phyloP scores from a whole-genome alignment of 768 basidiomycete species.

The Pisolithus marmoratus region DNA sequence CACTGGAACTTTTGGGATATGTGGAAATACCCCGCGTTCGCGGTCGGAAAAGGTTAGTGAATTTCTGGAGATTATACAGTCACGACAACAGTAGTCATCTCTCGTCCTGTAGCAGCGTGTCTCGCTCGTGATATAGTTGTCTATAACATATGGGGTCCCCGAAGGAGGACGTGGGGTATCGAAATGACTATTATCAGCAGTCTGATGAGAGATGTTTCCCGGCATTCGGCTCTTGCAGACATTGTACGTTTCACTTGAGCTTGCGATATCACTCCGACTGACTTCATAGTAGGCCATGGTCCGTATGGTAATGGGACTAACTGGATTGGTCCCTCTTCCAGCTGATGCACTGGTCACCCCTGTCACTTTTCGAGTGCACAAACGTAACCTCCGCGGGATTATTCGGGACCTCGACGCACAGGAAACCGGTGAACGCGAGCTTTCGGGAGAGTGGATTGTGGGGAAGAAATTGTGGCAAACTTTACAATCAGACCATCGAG shows the following conservation, averaged over 20 bases:
- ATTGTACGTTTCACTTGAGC: conserved; percentile 46
- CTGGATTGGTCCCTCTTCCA: conserved; percentile 78
- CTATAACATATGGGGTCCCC: conserved; percentile 83
- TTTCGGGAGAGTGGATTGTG: conserved; percentile 97
- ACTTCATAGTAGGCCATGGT: conserved; percentile 35
- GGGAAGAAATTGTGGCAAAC: conserved; percentile 86
- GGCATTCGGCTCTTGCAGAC: conserved; percentile 78
- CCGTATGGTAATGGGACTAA: conserved; percentile 67
- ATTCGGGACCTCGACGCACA: conserved; percentile 65
- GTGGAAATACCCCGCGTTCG: conserved; percentile 66
- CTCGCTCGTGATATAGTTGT: conserved; percentile 64
- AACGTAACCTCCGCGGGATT: conserved; percentile 71
- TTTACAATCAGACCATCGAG: conserved; percentile 77
- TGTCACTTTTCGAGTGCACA: conserved; percentile 80
- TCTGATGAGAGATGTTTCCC: conserved; percentile 78
- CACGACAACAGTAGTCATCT: not conserved
- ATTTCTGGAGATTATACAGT: too few relatives aligned
- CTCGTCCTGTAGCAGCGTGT: conserved; percentile 16
- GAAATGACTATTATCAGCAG: conserved; percentile 88
- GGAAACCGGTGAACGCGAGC: conserved; percentile 74
- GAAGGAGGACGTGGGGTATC: conserved; percentile 87
- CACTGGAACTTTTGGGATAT: conserved; percentile 63
- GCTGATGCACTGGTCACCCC: conserved; percentile 94
- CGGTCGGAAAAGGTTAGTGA: conserved; percentile 56
- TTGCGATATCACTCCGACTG: conserved; percentile 1